Evolutionary conservation across 768 basidiomycete genomes (phyloP), one percentile per base, ranked within the genome.

Genomic region (Lactarius trivialis): DNA sequence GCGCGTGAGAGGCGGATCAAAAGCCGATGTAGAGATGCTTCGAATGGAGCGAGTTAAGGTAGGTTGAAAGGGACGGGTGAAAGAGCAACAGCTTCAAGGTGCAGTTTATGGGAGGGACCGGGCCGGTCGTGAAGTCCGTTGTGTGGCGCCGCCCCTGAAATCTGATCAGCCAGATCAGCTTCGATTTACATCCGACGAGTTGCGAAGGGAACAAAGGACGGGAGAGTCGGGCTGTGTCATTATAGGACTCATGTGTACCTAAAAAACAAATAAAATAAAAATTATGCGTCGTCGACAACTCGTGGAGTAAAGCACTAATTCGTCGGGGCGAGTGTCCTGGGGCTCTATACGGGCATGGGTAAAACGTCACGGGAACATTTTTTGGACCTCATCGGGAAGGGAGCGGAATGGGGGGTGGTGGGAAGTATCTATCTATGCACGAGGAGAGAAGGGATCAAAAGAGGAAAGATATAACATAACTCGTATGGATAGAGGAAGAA

Each of bases 311-410:
- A 36, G 26, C 17, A 19, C 14, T 12, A n/a, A 12, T 17, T 32
- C 39, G 24, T 58, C n/a, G 45, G 19, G 9, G 39, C 21, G 32
- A 24, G 52, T 48, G 56, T 48, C 45, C 57, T 58, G 41, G 39
- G 51, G 28, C 34, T 54, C 33, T 53, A 36, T 9, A 48, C 4
- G 45, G 50, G 34, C 32, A 62, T 30, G 30, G n/a, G 17, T 48
- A 51, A 48, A 30, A 63, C 57, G 52, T 49, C 34, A 55, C 32
- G 51, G 51, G 33, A 55, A 58, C 28, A 39, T 58, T 48, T 58
- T 45, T 62, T 30, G 50, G 19, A 14, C 41, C 33, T 30, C n/a
- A 53, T 51, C 24, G 32, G 45, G 45, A 48, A 58, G 50, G 24
- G 56, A 32, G 28, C 26, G 21, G 15, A 15, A 41, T 33, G 41